Base-by-base conservation (phyloP, 2,329 filamentous ascomycete species). In the Arthrobotrys iridis region DNA sequence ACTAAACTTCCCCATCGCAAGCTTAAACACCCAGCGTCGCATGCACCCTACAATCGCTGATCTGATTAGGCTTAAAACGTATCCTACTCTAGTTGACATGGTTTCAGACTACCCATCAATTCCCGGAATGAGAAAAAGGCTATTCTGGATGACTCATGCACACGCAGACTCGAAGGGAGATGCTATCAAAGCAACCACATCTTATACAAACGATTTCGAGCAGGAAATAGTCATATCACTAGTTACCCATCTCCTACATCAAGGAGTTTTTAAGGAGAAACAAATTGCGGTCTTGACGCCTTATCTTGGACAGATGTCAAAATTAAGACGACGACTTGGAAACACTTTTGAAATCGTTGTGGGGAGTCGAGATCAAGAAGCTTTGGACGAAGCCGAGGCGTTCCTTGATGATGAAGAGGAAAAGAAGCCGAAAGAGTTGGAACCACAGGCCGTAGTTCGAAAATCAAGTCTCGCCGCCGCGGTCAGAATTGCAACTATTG, bases 1-100 rank as follows among this genome's bases (percentile, higher is more conserved):
- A 8, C 22, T 79, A 4, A 55, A 18, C 11, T 76, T 76, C 26
- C 83, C 84, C 1, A 82, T 81, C 57, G 81, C 78, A 45, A 82
- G 80, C 1, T 81, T 91, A 2, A 82, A 88, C 8, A 85, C 84
- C 0, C 89, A 92, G 79, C 83, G 88, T 10, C 85, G 89, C 4
- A 92, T 92, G 89, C 84, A 86, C 57, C 90, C 89, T 0, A 83
- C 83, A 0, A 88, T 92, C 8, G 85, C 90, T 0, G 80, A 81
- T 0, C 83, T 92, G 0, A 82, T 92, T 5, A 83, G 87, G 0
- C 80, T 84, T 0, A 86, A 87, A 0, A 80, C 90, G 0, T 92
- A 92, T 71, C 86, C 85, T 0, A 77, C 82, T 0, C 81, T 92
- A 0, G 59, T 84, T 11, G 89, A 92, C 77, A 82, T 84, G 3